Conservation (phyloP, 1,139 yeast species). For the Nematodospora anomalae region DNA sequence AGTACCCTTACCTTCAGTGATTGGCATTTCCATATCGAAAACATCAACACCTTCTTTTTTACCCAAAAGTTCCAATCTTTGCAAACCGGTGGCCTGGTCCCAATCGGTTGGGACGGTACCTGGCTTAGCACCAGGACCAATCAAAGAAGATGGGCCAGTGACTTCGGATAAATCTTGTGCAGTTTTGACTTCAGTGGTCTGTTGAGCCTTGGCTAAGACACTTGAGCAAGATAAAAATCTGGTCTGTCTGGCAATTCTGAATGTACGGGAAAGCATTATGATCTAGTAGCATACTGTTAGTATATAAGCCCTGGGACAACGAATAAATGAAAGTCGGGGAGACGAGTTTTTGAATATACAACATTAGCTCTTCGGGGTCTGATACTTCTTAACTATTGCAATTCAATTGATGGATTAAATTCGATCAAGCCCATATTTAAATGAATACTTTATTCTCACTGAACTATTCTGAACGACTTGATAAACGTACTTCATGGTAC, state of each 20-base stretch:
- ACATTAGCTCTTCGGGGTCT: no score
- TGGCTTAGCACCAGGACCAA: constrained; percentile 84
- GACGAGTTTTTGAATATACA: no score
- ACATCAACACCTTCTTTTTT: constrained; percentile 94
- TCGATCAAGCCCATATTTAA: no score
- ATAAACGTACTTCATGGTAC: no score
- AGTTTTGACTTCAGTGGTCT: constrained; percentile 46
- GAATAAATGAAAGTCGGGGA: neutral
- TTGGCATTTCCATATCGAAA: constrained; percentile 88
- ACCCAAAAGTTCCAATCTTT: constrained; percentile 93
- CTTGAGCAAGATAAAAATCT: constrained; percentile 46
- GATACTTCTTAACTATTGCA: no score
- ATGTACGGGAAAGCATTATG: constrained; percentile 39
- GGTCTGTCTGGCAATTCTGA: constrained; percentile 39
- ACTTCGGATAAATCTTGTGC: constrained; percentile 76
- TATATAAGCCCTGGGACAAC: constrained; percentile 3
- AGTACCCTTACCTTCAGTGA: constrained; percentile 87
- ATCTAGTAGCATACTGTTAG: constrained; percentile 6
- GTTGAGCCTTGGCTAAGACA: constrained; percentile 24
- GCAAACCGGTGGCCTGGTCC: constrained; percentile 98
- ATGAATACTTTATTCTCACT: no score
- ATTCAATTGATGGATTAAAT: no score
- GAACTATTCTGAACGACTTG: no score
- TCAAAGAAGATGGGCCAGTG: constrained; percentile 73
- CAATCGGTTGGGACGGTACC: constrained; percentile 89